phyloP scores from a whole-genome alignment of 139 green algal species.

The Chlorella sorokiniana region DNA sequence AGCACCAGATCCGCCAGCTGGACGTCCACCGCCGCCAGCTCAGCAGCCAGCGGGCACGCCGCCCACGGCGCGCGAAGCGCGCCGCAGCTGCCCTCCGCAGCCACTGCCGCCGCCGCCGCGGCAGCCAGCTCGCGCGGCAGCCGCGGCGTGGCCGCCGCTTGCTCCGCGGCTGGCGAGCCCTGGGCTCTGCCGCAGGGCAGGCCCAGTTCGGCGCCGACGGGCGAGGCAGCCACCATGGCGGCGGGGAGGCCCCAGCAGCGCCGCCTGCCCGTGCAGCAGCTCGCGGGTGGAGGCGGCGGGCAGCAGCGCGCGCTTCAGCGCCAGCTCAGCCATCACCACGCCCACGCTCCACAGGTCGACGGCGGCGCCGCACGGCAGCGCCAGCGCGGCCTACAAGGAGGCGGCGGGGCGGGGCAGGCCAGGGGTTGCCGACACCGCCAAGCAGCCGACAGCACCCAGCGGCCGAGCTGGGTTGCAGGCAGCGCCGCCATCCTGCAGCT shows the following conservation, averaged over 20 bases:
- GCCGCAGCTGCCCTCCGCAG: neutral
- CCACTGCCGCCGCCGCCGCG: neutral
- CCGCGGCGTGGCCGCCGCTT: neutral
- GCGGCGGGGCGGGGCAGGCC: no score
- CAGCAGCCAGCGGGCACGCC: slow-evolving; percentile 12
- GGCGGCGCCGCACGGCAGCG: slow-evolving; percentile 17
- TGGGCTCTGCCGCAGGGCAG: no score
- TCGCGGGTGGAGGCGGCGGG: slow-evolving; percentile 29
- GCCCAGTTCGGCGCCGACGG: no score
- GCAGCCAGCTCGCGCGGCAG: neutral
- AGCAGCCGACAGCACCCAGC: neutral
- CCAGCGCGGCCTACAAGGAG: slow-evolving; percentile 34
- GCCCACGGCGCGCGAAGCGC: neutral
- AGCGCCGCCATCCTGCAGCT: no score
- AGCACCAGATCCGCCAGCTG: slow-evolving; percentile 40
- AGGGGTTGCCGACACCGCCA: neutral
- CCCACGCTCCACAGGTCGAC: slow-evolving; percentile 57
- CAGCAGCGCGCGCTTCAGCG: slow-evolving; percentile 52
- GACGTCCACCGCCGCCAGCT: slow-evolving; percentile 40
- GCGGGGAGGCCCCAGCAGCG: neutral
- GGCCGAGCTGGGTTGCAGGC: neutral
- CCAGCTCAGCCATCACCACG: slow-evolving; percentile 58
- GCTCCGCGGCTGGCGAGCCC: neutral
- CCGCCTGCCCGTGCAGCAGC: slow-evolving; percentile 41
- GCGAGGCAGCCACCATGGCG: neutral